phyloP scores from a whole-genome alignment of 176 grass and related monocot genomes.

The Oryza officinalis region DNA sequence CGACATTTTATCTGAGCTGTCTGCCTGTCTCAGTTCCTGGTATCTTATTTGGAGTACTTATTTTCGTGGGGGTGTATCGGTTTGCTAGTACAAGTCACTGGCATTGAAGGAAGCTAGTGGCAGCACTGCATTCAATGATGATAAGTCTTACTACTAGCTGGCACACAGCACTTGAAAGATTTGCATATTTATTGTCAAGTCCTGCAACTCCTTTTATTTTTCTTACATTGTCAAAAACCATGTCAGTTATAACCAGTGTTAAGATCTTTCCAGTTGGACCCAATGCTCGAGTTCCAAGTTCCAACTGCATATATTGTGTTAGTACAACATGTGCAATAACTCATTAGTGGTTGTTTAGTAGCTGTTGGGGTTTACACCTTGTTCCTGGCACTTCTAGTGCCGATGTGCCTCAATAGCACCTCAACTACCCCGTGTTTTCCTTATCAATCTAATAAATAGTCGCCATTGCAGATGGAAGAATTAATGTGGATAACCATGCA shows the following conservation, averaged over 20 bases:
- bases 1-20: conserved; percentile 8
- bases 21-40: not conserved
- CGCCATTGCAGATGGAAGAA: conserved; percentile 54
- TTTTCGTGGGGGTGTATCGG: not conserved
- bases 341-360: conserved; percentile 47
- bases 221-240: not conserved
- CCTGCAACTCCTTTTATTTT: not conserved
- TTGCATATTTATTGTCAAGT: conserved; percentile 20
- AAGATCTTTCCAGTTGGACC: conserved; percentile 12
- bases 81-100: not conserved
- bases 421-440: conserved; percentile 36
- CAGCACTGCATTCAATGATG: conserved; percentile 17
- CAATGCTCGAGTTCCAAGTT: conserved; percentile 8
- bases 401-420: not conserved
- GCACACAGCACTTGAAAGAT: conserved; percentile 40
- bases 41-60: not conserved
- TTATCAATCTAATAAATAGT: conserved; percentile 48
- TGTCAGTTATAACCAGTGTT: not conserved
- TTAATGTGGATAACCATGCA: conserved; percentile 41
- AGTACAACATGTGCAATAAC: conserved; percentile 46
- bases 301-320: not conserved
- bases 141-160: conserved; percentile 3
- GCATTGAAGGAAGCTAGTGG: conserved; percentile 34
- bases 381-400: conserved; percentile 16
- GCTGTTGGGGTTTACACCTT: conserved; percentile 38